A percentile compares a stretch with the other conserved stretches of the same genome.
Conservation (phyloP, 768 basidiomycete genomes). For the Rhodosporidiobolus sp. region DNA sequence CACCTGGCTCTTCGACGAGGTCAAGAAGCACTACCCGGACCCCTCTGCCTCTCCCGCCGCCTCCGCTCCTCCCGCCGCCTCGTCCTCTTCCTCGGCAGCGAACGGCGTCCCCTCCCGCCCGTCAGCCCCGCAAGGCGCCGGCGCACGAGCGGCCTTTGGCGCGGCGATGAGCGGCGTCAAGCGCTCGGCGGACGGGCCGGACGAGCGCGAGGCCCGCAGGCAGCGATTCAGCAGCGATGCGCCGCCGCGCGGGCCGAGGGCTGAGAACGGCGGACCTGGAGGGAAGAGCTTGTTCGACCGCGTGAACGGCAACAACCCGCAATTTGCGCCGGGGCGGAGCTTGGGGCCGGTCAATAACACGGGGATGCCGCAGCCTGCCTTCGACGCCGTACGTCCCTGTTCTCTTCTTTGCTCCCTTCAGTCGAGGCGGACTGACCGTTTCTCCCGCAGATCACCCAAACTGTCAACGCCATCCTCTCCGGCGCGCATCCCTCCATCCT, state of each 20-base stretch:
- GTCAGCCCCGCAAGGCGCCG: not conserved
- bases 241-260: slow-evolving; percentile 21
- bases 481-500: slow-evolving; percentile 34
- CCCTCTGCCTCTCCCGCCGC: slow-evolving; percentile 45
- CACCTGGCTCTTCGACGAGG: slow-evolving; percentile 80
- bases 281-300: slow-evolving; percentile 31
- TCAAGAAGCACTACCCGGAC: slow-evolving; percentile 48
- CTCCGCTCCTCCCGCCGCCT: slow-evolving; percentile 21
- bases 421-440: not conserved
- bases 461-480: slow-evolving; percentile 28
- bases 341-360: slow-evolving; percentile 17
- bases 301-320: slow-evolving; percentile 31
- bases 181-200: slow-evolving; percentile 27
- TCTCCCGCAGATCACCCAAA: slow-evolving; percentile 30
- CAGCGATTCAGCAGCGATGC: slow-evolving; percentile 8
- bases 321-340: slow-evolving; percentile 29
- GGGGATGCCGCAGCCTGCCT: slow-evolving; percentile 29
- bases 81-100: not conserved
- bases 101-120: slow-evolving; percentile 19
- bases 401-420: too few species aligned
- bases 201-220: not conserved
- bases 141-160: slow-evolving; percentile 34
- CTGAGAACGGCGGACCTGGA: slow-evolving; percentile 10
- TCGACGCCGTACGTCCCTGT: slow-evolving; percentile 27
- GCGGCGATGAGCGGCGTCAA: slow-evolving; percentile 42